Percentiles rank a stretch among this genome's conserved stretches.
These are phyloP conservation scores for Arabidopsis lyrata DNA, from an alignment of 441 rosid species.

Conservation along the genomic window DNA sequence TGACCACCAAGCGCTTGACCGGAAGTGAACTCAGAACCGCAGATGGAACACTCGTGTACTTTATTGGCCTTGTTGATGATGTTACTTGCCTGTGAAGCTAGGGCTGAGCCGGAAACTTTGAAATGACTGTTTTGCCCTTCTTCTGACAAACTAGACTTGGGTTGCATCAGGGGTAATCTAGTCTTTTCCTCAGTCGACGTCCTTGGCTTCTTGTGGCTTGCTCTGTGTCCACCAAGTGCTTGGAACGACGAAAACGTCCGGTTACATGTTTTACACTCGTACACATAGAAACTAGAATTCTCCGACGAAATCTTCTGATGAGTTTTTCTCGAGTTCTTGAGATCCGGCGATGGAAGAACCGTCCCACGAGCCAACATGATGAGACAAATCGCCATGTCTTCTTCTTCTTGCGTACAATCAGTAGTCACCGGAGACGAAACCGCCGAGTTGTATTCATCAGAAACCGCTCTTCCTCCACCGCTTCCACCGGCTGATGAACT, in stretches of 20 bases:
- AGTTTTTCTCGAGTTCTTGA: slow-evolving; percentile 38
- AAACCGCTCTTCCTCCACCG: slow-evolving; percentile 36
- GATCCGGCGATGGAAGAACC: slow-evolving; percentile 42
- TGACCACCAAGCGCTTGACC: slow-evolving; percentile 99
- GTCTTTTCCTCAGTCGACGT: slow-evolving; percentile 46
- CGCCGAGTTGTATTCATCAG: slow-evolving; percentile 49
- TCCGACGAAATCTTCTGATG: slow-evolving; percentile 36
- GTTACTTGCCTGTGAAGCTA: slow-evolving; percentile 50
- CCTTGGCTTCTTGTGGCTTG: slow-evolving; percentile 90
- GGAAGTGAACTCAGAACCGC: slow-evolving; percentile 86
- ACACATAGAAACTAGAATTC: slow-evolving; percentile 63
- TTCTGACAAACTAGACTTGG: slow-evolving; percentile 24
- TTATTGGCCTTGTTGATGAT: slow-evolving; percentile 51
- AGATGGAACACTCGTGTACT: slow-evolving; percentile 89
- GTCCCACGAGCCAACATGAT: slow-evolving; percentile 84
- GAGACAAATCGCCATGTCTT: slow-evolving; percentile 90
- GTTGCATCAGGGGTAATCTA: slow-evolving; percentile 38
- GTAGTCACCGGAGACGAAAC: slow-evolving; percentile 52
- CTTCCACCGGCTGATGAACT: slow-evolving; percentile 58
- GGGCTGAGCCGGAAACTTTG: slow-evolving; percentile 41
- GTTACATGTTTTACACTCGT: slow-evolving; percentile 90
- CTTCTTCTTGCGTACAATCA: slow-evolving; percentile 77
- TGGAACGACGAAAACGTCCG: slow-evolving; percentile 88
- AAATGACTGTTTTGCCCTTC: slow-evolving; percentile 41
- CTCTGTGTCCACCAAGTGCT: slow-evolving; percentile 95